Conservation (phyloP, 768 basidiomycete genomes). For the Trametes meyenii region DNA sequence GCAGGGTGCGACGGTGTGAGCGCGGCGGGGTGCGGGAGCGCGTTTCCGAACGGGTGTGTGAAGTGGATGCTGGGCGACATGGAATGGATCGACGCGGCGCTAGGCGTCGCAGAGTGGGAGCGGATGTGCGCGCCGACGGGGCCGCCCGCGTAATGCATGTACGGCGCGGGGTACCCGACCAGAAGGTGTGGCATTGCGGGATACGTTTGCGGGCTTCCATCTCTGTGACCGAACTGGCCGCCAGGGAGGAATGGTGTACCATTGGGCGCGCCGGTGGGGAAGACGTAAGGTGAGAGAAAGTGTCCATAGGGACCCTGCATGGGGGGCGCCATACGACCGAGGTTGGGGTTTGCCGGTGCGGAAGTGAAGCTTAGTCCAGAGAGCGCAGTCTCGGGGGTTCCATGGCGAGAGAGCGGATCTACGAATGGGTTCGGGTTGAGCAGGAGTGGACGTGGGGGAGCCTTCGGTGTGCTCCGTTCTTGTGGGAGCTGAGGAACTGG, state of each 20-base stretch:
- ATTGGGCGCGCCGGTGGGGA: background rate
- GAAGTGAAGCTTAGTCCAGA: slow-evolving; percentile 9
- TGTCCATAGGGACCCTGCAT: background rate
- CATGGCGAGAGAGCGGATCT: slow-evolving; percentile 22
- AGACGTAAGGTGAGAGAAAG: background rate
- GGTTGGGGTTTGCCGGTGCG: background rate
- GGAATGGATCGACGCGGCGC: slow-evolving; percentile 28
- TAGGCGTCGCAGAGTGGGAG: slow-evolving; percentile 23
- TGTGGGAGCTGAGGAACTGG: background rate
- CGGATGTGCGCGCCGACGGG: slow-evolving; percentile 5
- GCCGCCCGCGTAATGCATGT: slow-evolving; percentile 8
- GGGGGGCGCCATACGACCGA: background rate
- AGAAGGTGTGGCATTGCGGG: background rate
- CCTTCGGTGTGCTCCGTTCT: background rate
- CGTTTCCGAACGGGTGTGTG: slow-evolving; percentile 10
- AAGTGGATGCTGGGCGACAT: slow-evolving; percentile 30
- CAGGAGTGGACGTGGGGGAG: slow-evolving; percentile 6
- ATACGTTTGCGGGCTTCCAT: background rate
- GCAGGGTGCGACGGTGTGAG: slow-evolving; percentile 5
- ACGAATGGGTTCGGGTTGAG: slow-evolving; percentile 23
- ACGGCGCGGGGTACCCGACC: background rate
- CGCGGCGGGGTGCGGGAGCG: background rate
- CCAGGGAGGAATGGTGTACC: background rate
- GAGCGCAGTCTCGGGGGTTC: slow-evolving; percentile 19
- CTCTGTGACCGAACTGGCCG: background rate